Evolutionary conservation across 2,329 filamentous ascomycete species (phyloP).

Genomic region (Hymenotorrendiella dingleyae): DNA sequence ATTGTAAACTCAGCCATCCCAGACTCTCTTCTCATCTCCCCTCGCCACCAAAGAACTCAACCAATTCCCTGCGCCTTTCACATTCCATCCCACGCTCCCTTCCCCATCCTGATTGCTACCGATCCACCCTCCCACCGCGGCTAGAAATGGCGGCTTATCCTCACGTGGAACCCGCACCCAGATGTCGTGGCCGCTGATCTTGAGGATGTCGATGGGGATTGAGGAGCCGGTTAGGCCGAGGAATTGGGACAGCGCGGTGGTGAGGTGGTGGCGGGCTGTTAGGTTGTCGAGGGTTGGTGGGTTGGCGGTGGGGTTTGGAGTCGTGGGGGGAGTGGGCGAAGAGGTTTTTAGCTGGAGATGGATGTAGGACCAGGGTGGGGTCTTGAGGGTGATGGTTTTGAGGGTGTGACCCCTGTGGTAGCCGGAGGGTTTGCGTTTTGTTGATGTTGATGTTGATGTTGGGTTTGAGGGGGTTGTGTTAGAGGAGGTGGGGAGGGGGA

Average conservation of each 20-base stretch:
- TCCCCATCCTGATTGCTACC: constrained; percentile 32
- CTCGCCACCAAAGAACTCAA: constrained; percentile 51
- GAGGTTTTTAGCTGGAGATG: constrained; percentile 46
- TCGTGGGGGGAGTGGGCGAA: too few species aligned
- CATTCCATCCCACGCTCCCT: constrained; percentile 37
- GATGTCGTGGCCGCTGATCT: constrained; percentile 47
- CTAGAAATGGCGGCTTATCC: constrained; percentile 55
- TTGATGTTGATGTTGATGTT: not conserved
- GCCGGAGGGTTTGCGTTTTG: constrained; percentile 7
- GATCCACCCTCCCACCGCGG: constrained; percentile 60
- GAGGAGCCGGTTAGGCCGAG: constrained; percentile 63
- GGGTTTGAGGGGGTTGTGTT: not conserved
- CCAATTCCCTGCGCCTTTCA: constrained; percentile 58
- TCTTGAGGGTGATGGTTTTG: constrained; percentile 44
- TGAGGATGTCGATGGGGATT: constrained; percentile 66
- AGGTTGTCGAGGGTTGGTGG: constrained; percentile 48
- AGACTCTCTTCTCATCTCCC: constrained; percentile 21
- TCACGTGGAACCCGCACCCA: constrained; percentile 61
- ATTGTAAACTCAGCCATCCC: constrained; percentile 18
- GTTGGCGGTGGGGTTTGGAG: constrained; percentile 21
- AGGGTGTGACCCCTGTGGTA: constrained; percentile 37
- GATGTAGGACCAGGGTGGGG: constrained; percentile 50
- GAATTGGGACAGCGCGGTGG: constrained; percentile 58
- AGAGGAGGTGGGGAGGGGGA: not conserved
- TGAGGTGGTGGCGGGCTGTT: constrained; percentile 57